Percentiles rank a stretch among this genome's conserved stretches.
These are phyloP conservation scores for Gracilaria gracilis DNA, from an alignment of 23 red algal genomes.

Conservation along the genomic window DNA sequence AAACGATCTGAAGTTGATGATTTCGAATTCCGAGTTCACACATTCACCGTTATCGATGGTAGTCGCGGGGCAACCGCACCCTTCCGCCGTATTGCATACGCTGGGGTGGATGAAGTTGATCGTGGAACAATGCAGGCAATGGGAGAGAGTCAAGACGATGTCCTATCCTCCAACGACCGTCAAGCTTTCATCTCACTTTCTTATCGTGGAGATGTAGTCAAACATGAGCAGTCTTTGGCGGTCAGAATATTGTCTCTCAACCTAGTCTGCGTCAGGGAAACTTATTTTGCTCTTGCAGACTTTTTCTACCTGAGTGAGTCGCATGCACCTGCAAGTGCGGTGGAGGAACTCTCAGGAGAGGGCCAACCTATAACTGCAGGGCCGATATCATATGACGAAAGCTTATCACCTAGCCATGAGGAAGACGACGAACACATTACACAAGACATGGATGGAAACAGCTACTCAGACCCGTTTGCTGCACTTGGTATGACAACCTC, in stretches of 20 bases:
- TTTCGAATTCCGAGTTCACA: constrained; percentile 62
- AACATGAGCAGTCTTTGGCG: constrained; percentile 67
- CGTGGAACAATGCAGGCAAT: neutral
- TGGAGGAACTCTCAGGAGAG: neutral
- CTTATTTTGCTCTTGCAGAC: constrained; percentile 77
- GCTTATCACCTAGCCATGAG: neutral
- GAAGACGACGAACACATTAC: neutral
- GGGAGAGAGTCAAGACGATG: neutral
- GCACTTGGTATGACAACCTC: constrained; percentile 80
- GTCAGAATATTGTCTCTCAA: constrained; percentile 70
- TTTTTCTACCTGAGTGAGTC: constrained; percentile 74
- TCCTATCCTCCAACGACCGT: neutral
- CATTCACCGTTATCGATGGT: constrained; percentile 67
- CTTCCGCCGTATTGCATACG: constrained; percentile 68
- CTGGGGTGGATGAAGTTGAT: constrained; percentile 22
- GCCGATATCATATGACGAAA: neutral
- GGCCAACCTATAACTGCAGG: neutral
- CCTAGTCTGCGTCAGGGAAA: constrained; percentile 77
- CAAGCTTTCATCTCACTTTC: constrained; percentile 47
- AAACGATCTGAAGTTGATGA: constrained; percentile 35
- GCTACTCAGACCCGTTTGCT: constrained; percentile 76
- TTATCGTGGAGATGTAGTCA: constrained; percentile 57
- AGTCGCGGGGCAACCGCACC: constrained; percentile 76
- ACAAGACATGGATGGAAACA: constrained; percentile 4
- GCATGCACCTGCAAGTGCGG: neutral